Evolutionary conservation across 2,329 filamentous ascomycete species (phyloP), one percentile per base, ranked within the genome.

Genomic region (Sporothrix humicola): DNA sequence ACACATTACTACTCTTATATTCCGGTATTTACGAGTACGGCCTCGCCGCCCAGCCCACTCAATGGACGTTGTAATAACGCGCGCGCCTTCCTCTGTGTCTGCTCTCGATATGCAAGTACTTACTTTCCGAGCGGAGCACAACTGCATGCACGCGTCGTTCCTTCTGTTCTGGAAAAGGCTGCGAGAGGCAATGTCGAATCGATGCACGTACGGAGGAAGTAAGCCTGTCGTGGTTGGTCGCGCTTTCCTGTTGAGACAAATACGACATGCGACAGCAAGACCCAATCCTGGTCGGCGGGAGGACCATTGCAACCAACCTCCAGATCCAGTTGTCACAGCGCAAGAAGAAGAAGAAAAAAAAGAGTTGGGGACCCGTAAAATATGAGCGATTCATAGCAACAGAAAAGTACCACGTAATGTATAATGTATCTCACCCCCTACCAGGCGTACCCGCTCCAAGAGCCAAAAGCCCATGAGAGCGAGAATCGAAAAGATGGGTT

Each of bases 331-430:
- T 23, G 61, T 48, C 9, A 15, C 63, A 52, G 63, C 63, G 20
- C 44, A 48, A 37, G 13, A 26, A 26, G 23, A 48, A 15, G 26
- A 13, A 20, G 37, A 42, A 13, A 56, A 69, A 69, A 69, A 70
- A 58, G 31, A 69, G 66, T 69, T 69, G 66, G 66, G 66, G 48
- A 56, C 48, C 31, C 50, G 66, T 54, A 44, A 42, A 59, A 61
- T 20, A 31, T 42, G 58, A 42, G 58, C 58, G 58, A 61, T 59
- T 8, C 52, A 58, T 58, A 4, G 20, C 31, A 59, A 3, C 12
- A 59, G 56, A 37, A 59, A 59, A 59, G 56, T 37, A 59, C 56
- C n/a, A 56, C 52, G 7, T 56, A 23, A n/a, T 56, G 48, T 59
- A 13, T 56, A 23, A n/a, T 56, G 48, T 59, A 13, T 12, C 12